Evolutionary conservation across 2,329 filamentous ascomycete genomes (phyloP), one percentile per base, ranked within the genome.

Genomic region (Aschersonia sp.): DNA sequence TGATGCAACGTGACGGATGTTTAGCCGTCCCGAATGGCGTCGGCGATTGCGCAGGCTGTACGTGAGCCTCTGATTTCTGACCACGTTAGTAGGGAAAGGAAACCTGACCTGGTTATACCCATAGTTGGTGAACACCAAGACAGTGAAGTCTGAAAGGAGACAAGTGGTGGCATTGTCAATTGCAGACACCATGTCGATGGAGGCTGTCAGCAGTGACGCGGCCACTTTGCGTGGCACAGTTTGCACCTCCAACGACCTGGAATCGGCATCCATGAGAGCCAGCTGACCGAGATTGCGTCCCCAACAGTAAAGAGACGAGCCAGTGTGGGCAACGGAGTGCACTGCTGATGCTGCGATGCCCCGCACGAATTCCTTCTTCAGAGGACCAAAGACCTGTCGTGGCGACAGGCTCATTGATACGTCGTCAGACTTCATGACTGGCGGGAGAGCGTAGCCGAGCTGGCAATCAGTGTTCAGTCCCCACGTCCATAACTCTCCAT

Each of bases 221-320:
- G 87, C 89, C 42, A 98, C 89, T 59, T 84, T 90, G 44, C 92
- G 79, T 30, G 92, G 92, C 1, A 78, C 80, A 22, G 76, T 67
- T 59, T 97, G 92, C n/a, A 83, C 69, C 55, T 92, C 86, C 5
- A 97, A 74, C 0, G 88, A 95, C 43, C 89, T 80, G 30, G 92
- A 94, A 64, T 97, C 90, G 0, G 92, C 90, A 61, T 95, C 92
- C 67, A 95, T 88, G 47, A 98, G 74, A 5, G 88, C 92, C 44
- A 98, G 75, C 62, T 98, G 92, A 2, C 92, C 92, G 55, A 88
- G 81, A 56, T 97, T 98, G 57, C 92, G 94, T 29, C 92, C 92
- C 73, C 94, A 98, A 2, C 87, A 94, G 60, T 86, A 98, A 1
- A 98, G 67, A 1, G 87, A 86, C 1, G 79, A 78, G 1, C 76